Evolutionary conservation across 2,329 filamentous ascomycete genomes (phyloP).

Genomic region (Sarocladium strictum): DNA sequence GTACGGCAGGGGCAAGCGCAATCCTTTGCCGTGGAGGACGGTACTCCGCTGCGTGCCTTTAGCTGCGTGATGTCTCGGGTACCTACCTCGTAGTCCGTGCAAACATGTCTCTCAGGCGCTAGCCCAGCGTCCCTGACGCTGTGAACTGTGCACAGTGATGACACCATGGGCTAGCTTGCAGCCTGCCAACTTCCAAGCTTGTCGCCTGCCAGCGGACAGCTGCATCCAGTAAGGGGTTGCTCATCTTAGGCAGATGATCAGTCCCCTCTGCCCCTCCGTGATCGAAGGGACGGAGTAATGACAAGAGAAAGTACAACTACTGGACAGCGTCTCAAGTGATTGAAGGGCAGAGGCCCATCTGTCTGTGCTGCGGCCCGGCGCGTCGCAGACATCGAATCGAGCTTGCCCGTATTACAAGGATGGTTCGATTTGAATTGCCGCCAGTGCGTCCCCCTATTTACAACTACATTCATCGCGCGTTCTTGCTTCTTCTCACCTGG

Average conservation of each 20-base stretch:
- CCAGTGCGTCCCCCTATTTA: not conserved
- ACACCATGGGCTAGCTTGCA: no score
- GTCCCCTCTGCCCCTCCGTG: not conserved
- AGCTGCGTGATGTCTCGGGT: not conserved
- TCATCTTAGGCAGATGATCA: not conserved
- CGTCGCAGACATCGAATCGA: not conserved
- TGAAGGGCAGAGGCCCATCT: not conserved
- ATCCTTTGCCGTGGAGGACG: not conserved
- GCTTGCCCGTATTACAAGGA: not conserved
- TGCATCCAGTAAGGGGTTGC: not conserved
- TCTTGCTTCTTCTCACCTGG: not conserved
- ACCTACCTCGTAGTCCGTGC: no score
- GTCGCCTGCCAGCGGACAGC: not conserved
- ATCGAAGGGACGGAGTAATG: not conserved
- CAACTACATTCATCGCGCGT: not conserved
- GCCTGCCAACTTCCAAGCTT: not conserved
- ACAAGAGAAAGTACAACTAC: not conserved
- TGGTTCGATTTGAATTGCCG: not conserved
- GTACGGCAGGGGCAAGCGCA: not conserved
- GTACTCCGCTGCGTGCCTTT: not conserved
- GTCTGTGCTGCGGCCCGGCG: conserved; percentile 2
- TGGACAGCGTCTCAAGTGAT: not conserved
- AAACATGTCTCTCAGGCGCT: not conserved
- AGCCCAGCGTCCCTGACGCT: not conserved
- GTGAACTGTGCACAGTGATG: no score